Evolutionary conservation across 202 grass and related monocot genomes (phyloP).

Genomic region (Saccharum hybrid): DNA sequence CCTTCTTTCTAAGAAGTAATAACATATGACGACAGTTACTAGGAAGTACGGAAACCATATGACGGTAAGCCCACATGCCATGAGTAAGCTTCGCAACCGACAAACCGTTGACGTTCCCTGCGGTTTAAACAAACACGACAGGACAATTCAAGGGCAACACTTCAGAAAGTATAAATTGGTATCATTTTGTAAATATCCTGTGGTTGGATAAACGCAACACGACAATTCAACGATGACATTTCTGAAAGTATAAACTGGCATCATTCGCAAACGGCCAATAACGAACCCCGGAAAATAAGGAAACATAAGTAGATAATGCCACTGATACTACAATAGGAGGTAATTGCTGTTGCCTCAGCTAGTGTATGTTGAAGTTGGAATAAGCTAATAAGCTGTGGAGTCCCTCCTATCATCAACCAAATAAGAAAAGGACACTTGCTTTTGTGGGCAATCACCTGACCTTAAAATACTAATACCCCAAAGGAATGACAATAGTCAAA

Average conservation of each 20-base stretch:
- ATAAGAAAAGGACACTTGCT: constrained; percentile 33
- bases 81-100: not conserved
- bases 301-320: not conserved
- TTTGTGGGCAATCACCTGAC: constrained; percentile 37
- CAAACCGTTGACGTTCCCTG: not conserved
- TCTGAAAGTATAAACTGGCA: constrained; percentile 22
- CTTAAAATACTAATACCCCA: not conserved
- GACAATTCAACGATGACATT: constrained; percentile 17
- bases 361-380: constrained; percentile 24
- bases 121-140: not conserved
- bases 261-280: not conserved
- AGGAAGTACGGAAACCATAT: not conserved
- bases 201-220: not conserved
- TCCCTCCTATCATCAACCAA: constrained; percentile 29
- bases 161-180: constrained; percentile 41
- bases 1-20: not conserved
- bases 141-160: constrained; percentile 10
- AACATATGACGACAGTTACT: not conserved
- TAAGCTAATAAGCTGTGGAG: constrained; percentile 24
- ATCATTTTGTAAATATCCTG: not conserved
- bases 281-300: not conserved
- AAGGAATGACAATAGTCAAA: constrained; percentile 31
- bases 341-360: constrained; percentile 13
- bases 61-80: not conserved
- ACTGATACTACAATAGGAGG: not conserved